Base-by-base conservation (phyloP, 1,284 basidiomycete genomes). In the Tilletia indica region DNA sequence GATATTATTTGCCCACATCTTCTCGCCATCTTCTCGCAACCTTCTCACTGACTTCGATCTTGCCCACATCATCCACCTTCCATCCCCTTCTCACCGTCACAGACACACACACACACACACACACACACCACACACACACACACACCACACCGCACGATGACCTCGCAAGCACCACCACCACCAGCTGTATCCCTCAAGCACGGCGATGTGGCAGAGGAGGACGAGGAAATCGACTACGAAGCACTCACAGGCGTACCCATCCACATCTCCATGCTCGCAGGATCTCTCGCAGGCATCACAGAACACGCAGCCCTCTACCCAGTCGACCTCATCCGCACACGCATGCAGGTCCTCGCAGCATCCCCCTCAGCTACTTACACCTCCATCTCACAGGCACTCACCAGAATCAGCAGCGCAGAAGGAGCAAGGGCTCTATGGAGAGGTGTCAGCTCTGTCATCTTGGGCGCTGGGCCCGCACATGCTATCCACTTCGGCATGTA, bases 281-380 rank as follows among this genome's bases (percentile, higher is more conserved):
- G 97, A 71, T 94, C 94, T 66, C 87, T 99, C 85, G 96, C 97
- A 78, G 97, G 97, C 74, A 99, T 99, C 80, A 94, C 94, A 70
- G 97, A 99, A 86, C 97, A 99, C 86, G 93, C 95, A 36, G 93
- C 97, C 84, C 99, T 99, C 92, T 99, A 93, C 84, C 97, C 97
- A 3, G 88, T 99, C 76, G 97, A 99, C 86, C 94, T 93, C 81
- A 97, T 99, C 85, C 98, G 99, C 88, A 99, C 97, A 54, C 93
- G 97, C 81, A 99, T 99, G 96, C 96, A 99, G 87, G 93, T 99
- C 58, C 91, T 98, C 48, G 82, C 85, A 11, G 87, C 92, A 2
- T 91, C 92, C 8, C 90, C 92, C 5, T 89, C 91, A 8, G 92
- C 92, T 8, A 89, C 93, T 34, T 94, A 96, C 86, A 91, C 90